Percentiles rank a stretch among this genome's conserved stretches.
Conservation (phyloP, 2,329 filamentous ascomycete genomes). For the Epichloe sibirici region DNA sequence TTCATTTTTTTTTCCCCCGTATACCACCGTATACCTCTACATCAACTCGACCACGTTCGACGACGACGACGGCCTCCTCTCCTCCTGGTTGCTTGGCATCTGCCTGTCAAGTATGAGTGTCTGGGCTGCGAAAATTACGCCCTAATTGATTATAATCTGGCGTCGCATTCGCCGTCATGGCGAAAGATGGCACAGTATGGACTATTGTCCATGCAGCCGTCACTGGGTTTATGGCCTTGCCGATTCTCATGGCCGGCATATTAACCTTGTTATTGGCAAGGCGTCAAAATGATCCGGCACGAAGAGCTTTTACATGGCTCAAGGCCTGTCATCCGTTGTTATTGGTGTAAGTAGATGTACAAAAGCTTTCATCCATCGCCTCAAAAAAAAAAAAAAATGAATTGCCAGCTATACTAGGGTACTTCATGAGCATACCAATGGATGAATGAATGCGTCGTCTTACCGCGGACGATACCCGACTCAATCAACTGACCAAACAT, state of each 20-base stretch:
- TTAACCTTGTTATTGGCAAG: constrained; percentile 3
- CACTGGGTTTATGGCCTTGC: constrained; percentile 5
- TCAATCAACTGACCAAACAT: background rate
- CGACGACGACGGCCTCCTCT: background rate
- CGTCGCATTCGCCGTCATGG: background rate
- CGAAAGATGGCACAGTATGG: constrained; percentile 3
- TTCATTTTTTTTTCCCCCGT: background rate
- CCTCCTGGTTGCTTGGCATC: background rate
- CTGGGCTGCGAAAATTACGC: background rate
- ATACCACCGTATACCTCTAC: background rate
- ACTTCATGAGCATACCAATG: no score
- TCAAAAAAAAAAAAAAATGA: background rate
- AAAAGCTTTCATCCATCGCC: background rate
- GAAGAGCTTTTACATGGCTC: constrained; percentile 4
- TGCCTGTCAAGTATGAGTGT: constrained; percentile 2
- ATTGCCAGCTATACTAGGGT: background rate
- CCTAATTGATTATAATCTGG: background rate
- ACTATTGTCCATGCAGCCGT: constrained; percentile 6
- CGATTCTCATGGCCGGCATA: constrained; percentile 3
- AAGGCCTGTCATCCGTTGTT: constrained; percentile 5
- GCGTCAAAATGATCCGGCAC: constrained; percentile 3
- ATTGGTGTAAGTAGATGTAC: constrained; percentile 3
- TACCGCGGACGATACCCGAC: no score
- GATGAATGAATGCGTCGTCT: no score
- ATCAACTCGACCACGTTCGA: background rate